Base-by-base conservation (phyloP, 768 basidiomycete genomes). In the Lentinula lateritia region DNA sequence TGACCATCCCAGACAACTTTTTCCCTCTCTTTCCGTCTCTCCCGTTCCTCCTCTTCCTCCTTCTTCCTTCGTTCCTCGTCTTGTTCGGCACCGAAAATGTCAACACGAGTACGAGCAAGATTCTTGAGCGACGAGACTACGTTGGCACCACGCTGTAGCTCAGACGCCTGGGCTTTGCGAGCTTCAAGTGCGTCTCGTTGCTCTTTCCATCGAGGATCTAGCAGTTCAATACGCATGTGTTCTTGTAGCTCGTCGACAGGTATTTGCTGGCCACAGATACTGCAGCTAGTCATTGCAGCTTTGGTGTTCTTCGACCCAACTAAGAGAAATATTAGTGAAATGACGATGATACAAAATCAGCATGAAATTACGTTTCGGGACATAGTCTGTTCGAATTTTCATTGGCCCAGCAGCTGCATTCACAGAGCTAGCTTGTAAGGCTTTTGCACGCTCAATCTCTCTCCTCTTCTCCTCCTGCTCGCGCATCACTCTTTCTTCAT, bases 1-100 rank as follows among this genome's bases (percentile, higher is more conserved):
- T 98, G 95, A 67, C 97, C 97, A 74, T 98, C 97, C 97, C 97
- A 99, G 53, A 98, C 92, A 66, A 93, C 91, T 71, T 92, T 95
- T 75, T 98, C 97, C 71, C 88, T 85, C 72, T 96, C 95, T 71
- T 86, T 90, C 65, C 93, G 81, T 69, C 83, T 84, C 64, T 88
- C 85, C 59, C 85, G 80, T 68, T 94, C 92, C 64, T 90, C 89
- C 55, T 93, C 93, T 65, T 97, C 95, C 67, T 95, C 90, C 52
- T 80, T 82, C 74, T 88, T 90, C 63, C 94, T 83, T 61, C 88
- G 82, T 66, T 95, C 95, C 69, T 98, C 96, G 69, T 96, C 96
- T 57, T 85, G 89, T 68, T 94, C 93, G 1, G 89, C 92, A 72
- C 95, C 94, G 74, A 99, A 99, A 65, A 99, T 91, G 76, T 99